Evolutionary conservation across 2,329 filamentous ascomycete species (phyloP), one percentile per base, ranked within the genome.

Genomic region (Monosporascus sp.): DNA sequence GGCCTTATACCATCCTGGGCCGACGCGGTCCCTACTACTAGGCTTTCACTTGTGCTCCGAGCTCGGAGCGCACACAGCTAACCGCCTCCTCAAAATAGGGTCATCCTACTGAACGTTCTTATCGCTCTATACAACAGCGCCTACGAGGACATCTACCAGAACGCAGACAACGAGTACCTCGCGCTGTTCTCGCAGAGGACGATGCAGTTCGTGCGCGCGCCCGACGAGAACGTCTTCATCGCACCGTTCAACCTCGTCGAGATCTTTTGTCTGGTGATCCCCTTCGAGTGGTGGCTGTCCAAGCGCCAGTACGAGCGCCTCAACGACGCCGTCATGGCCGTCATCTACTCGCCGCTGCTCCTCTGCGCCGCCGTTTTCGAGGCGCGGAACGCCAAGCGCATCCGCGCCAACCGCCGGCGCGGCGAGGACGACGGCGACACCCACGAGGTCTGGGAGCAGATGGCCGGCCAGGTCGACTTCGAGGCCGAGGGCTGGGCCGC

Each of bases 191-290:
- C 90, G 0, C 89, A 95, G 61, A 96, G 96, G 72, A 97, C 94
- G 0, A 90, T 97, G 81, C 91, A 96, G 65, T 99, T 97, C 65
- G 90, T 97, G 18, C 89, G 94, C 48, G 94, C 94, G 0, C 94
- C 94, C 0, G 94, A 99, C 63, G 94, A 99, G 70, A 99, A 99
- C 62, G 94, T 99, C 52, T 99, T 94, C 72, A 96, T 99, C 64
- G 86, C 94, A 0, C 94, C 94, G 0, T 89, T 99, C 72, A 99
- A 99, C 69, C 79, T 99, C 2, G 81, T 99, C 55, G 94, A 99
- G 69, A 85, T 97, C 18, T 77, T 96, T 56, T 76, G 82, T 56
- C 80, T 97, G 3, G 81, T 88, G 39, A 66, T 95, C 0, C 89
- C 89, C 0, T 86, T 96, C 50, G 94, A 97, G 75, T 99, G 94